Evolutionary conservation across 176 grass and related monocot species (phyloP).

Genomic region (Oryza officinalis): DNA sequence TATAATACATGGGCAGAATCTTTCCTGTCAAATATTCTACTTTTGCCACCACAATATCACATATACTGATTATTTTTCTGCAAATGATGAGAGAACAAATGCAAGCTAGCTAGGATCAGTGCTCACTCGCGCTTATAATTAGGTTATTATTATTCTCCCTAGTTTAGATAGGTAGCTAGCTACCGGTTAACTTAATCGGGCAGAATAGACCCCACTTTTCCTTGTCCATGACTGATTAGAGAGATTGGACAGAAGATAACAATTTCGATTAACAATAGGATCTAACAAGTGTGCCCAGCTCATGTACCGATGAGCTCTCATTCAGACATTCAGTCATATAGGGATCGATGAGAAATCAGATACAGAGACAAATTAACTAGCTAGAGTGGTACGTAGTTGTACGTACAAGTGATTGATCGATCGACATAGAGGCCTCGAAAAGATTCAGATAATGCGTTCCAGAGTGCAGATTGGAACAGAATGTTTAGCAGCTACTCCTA

Average conservation of each 20-base stretch:
- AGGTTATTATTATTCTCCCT: slow-evolving; percentile 34
- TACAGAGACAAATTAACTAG: background rate
- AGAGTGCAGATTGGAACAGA: background rate
- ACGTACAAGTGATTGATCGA: background rate
- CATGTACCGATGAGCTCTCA: slow-evolving; percentile 24
- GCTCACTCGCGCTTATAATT: slow-evolving; percentile 24
- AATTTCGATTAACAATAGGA: slow-evolving; percentile 27
- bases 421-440: background rate
- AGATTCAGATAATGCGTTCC: background rate
- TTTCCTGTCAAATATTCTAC: slow-evolving; percentile 43
- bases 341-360: slow-evolving; percentile 9
- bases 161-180: slow-evolving; percentile 9
- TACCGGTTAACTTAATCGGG: slow-evolving; percentile 25
- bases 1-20: slow-evolving; percentile 11
- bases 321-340: slow-evolving; percentile 12
- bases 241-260: slow-evolving; percentile 37
- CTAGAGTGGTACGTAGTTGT: background rate
- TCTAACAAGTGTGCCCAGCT: slow-evolving; percentile 28
- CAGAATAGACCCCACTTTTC: slow-evolving; percentile 10
- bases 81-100: slow-evolving; percentile 18
- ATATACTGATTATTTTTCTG: slow-evolving; percentile 16
- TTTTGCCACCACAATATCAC: background rate
- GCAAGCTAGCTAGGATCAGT: slow-evolving; percentile 11
- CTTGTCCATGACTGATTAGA: slow-evolving; percentile 29
- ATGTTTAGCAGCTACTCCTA: background rate